Evolutionary conservation across 208 protist genomes (phyloP).

Genomic region (Leishmania braziliensis): DNA sequence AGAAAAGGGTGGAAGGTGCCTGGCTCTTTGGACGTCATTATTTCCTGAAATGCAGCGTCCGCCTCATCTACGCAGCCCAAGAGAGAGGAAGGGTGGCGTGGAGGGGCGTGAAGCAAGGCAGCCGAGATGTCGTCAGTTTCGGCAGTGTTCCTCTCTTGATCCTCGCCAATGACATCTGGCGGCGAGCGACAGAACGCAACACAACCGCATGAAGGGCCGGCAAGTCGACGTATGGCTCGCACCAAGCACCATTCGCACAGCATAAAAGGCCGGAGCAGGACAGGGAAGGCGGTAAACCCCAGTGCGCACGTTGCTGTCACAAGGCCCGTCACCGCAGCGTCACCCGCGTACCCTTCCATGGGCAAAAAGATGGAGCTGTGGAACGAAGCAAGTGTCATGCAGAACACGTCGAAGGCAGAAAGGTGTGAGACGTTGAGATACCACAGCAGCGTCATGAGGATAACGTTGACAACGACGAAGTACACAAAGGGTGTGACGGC

Average conservation of each 20-base stretch:
- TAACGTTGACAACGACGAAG: conserved; percentile 43
- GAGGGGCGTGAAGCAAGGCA: background rate
- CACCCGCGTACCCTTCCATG: conserved; percentile 54
- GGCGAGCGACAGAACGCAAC: background rate
- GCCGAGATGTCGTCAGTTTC: conserved; percentile 6
- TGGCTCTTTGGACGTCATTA: conserved; percentile 47
- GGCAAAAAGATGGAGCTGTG: conserved; percentile 74
- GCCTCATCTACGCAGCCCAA: conserved; percentile 23
- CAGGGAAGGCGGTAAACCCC: conserved; percentile 76
- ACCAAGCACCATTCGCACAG: conserved; percentile 39
- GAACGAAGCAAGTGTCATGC: conserved; percentile 61
- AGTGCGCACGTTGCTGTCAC: conserved; percentile 58
- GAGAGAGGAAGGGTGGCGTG: background rate
- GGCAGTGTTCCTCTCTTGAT: conserved; percentile 2
- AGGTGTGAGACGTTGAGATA: conserved; percentile 49
- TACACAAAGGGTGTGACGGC: conserved; percentile 52
- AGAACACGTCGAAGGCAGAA: conserved; percentile 35
- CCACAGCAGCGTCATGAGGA: conserved; percentile 41
- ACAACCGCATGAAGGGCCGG: background rate
- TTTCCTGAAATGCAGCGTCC: conserved; percentile 57
- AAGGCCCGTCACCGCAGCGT: conserved; percentile 48
- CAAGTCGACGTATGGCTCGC: conserved; percentile 5
- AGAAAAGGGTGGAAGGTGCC: conserved; percentile 76
- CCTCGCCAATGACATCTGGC: background rate
- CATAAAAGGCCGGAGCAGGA: conserved; percentile 63